phyloP scores from a whole-genome alignment of 2,329 filamentous ascomycete species.

The Neofusicoccum umdonicola region DNA sequence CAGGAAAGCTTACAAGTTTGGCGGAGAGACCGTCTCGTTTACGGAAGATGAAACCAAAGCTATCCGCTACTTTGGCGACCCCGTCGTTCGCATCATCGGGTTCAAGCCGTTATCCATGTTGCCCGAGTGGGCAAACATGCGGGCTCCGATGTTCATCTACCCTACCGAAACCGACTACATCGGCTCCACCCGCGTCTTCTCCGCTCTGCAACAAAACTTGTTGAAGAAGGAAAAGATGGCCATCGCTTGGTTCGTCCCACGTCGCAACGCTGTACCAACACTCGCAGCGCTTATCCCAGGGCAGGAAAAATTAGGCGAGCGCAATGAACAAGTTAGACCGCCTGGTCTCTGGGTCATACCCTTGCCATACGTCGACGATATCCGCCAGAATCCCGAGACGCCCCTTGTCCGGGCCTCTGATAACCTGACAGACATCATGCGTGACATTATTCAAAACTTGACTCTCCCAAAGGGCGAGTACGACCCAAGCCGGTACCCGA shows the following conservation, averaged over 20 bases:
- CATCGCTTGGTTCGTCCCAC: conserved; percentile 84
- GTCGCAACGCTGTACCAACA: conserved; percentile 74
- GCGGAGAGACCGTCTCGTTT: conserved; percentile 85
- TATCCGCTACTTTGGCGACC: conserved; percentile 76
- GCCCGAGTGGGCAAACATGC: conserved; percentile 79
- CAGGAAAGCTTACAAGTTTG: conserved; percentile 93
- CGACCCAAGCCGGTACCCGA: conserved; percentile 83
- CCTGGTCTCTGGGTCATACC: conserved; percentile 86
- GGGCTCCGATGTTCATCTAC: conserved; percentile 88
- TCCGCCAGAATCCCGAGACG: conserved; percentile 70
- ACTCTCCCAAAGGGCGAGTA: conserved; percentile 85
- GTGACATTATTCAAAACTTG: conserved; percentile 76
- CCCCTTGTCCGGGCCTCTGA: conserved; percentile 54
- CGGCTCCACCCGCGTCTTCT: conserved; percentile 89
- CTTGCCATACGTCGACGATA: conserved; percentile 84
- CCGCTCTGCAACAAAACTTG: conserved; percentile 85
- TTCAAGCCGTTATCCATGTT: conserved; percentile 80
- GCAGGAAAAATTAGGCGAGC: conserved; percentile 59
- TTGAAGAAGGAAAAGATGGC: conserved; percentile 76
- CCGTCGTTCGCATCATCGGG: conserved; percentile 82
- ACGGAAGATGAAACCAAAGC: conserved; percentile 76
- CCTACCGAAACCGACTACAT: conserved; percentile 87
- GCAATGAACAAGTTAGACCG: conserved; percentile 68
- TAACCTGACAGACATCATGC: conserved; percentile 76
- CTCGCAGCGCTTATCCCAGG: conserved; percentile 82